Base-by-base conservation (phyloP, 2,329 filamentous ascomycete species). In the Drechslerella coelobrocha region DNA sequence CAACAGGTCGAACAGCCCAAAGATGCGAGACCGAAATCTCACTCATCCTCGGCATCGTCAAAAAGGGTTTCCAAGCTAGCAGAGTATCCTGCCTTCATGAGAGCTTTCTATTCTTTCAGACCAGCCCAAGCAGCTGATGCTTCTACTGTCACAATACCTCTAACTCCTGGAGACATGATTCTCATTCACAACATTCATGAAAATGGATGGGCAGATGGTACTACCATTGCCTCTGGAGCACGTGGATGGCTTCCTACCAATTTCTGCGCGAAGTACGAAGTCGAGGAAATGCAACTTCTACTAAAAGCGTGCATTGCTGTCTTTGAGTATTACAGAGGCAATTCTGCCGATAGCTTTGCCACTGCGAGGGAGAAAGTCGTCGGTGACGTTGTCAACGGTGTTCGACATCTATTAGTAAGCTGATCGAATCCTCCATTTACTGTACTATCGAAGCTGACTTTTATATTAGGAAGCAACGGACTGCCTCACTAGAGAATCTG, bases 151-250 rank as follows among this genome's bases (percentile, higher is more conserved):
- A 97, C 93, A 9, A 83, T 97, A 9, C 89, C 92, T 21, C 84
- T 99, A 62, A 90, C 90, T 75, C 89, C 94, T 77, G 94, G 94
- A 68, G 94, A 99, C 77, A 86, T 99, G 52, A 89, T 99, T 59
- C 81, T 99, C 65, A 89, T 99, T 21, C 94, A 99, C 79, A 97
- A 94, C 2, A 90, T 97, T 74, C 94, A 99, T 79, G 94, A 91
- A 71, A 99, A 97, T 81, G 94, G 94, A 75, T 99, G 94, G 94
- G 94, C 94, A 29, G 94, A 99, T 78, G 94, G 94, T 55, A 99
- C 94, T 0, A 82, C 97, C 41, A 81, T 99, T 72, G 85, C 89
- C 23, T 91, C 92, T 1, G 93, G 93, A 24, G 89, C 89, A 54
- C 85, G 94, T 75, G 94, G 94, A 73, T 99, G 94, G 94, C 82